These are phyloP conservation scores for Diplodia intermedia DNA, from an alignment of 2,329 filamentous ascomycete species.

Conservation along the genomic window DNA sequence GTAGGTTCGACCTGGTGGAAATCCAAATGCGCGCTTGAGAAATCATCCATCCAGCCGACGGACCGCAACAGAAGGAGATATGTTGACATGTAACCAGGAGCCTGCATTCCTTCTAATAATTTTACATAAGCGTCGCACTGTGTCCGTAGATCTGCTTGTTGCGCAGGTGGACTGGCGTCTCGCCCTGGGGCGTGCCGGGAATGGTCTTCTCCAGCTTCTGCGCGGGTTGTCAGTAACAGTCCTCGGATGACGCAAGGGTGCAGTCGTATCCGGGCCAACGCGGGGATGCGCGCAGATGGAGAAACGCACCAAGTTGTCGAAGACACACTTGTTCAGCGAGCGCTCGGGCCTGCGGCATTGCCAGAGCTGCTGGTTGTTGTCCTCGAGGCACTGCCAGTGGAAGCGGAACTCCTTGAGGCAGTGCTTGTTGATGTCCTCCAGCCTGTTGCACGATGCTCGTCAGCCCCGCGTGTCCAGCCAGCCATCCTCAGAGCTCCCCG, in stretches of 20 bases:
- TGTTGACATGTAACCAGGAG: slow-evolving; percentile 7
- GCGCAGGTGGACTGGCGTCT: slow-evolving; percentile 57
- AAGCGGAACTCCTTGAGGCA: slow-evolving; percentile 89
- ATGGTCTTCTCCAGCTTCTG: slow-evolving; percentile 61
- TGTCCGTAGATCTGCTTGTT: slow-evolving; percentile 51
- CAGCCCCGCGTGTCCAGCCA: slow-evolving; percentile 19
- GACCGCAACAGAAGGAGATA: not conserved
- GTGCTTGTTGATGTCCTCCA: slow-evolving; percentile 95
- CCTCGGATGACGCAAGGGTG: not conserved
- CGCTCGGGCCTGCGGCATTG: slow-evolving; percentile 89
- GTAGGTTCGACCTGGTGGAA: not conserved
- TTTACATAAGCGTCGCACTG: slow-evolving; percentile 28
- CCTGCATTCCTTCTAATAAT: slow-evolving; percentile 29
- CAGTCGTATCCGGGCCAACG: slow-evolving; percentile 8
- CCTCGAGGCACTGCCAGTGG: slow-evolving; percentile 95
- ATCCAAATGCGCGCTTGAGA: slow-evolving; percentile 2
- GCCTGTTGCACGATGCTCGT: slow-evolving; percentile 56
- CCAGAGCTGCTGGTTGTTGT: slow-evolving; percentile 98
- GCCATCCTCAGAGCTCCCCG: not conserved
- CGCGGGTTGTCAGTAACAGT: slow-evolving; percentile 28
- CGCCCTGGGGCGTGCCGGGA: slow-evolving; percentile 57
- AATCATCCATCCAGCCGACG: not conserved
- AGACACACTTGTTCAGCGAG: slow-evolving; percentile 93
- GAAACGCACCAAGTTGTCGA: slow-evolving; percentile 83
- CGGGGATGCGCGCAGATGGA: not conserved